These are phyloP conservation scores for Exophiala alcalophila DNA, from an alignment of 2,329 filamentous ascomycete genomes.

Conservation along the genomic window DNA sequence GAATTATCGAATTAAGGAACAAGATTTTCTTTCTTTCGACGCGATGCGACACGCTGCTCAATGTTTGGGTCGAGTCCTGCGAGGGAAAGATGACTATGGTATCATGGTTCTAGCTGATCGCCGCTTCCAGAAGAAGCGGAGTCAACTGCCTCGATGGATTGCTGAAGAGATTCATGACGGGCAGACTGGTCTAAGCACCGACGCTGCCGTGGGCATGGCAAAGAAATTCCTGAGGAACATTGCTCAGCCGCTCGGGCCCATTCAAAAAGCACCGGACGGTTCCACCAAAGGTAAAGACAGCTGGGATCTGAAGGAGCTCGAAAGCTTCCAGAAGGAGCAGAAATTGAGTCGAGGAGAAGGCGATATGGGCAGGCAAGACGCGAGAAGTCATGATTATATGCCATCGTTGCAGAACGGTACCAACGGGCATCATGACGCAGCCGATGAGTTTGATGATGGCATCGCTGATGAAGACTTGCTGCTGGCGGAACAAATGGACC, in stretches of 20 bases:
- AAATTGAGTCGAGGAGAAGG: slow-evolving; percentile 56
- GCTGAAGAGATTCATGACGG: slow-evolving; percentile 79
- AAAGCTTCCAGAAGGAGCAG: slow-evolving; percentile 65
- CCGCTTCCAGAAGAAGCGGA: slow-evolving; percentile 86
- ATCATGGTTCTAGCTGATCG: slow-evolving; percentile 98
- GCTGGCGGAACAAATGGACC: slow-evolving; percentile 37
- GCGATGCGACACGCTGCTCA: slow-evolving; percentile 99
- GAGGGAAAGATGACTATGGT: slow-evolving; percentile 98
- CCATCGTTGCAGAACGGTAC: slow-evolving; percentile 24
- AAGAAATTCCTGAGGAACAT: slow-evolving; percentile 87
- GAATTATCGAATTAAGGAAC: slow-evolving; percentile 93
- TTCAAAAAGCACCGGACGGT: slow-evolving; percentile 64
- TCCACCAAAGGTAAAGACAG: slow-evolving; percentile 68
- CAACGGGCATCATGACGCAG: slow-evolving; percentile 24
- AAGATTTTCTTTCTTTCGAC: slow-evolving; percentile 97
- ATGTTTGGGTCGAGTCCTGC: slow-evolving; percentile 87
- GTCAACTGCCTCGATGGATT: slow-evolving; percentile 95
- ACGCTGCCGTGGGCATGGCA: slow-evolving; percentile 87
- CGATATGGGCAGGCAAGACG: slow-evolving; percentile 33
- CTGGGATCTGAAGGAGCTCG: slow-evolving; percentile 79
- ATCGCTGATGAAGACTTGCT: slow-evolving; percentile 44
- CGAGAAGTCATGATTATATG: slow-evolving; percentile 30
- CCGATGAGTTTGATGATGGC: slow-evolving; percentile 37
- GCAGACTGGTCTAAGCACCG: slow-evolving; percentile 86
- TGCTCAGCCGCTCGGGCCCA: slow-evolving; percentile 81